Evolutionary conservation across 305 asterid genomes (phyloP).

Genomic region (Salvia sclarea): DNA sequence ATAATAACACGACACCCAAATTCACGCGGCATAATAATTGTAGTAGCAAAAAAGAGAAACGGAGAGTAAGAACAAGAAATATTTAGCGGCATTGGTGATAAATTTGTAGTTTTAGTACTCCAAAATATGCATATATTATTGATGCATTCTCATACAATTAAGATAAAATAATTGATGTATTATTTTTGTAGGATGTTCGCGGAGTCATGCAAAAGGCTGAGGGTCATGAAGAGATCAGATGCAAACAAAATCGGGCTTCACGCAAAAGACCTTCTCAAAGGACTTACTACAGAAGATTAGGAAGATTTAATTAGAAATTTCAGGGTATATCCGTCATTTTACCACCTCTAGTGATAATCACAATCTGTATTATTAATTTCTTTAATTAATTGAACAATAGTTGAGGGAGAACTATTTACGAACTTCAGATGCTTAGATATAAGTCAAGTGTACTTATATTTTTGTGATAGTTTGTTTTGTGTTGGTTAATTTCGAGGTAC

Average conservation of each 20-base stretch:
- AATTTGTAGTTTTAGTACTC: too few species aligned
- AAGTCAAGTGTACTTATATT: neutral
- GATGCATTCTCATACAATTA: neutral
- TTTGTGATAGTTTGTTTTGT: neutral
- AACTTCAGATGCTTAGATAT: constrained; percentile 24
- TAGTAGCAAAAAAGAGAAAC: too few species aligned
- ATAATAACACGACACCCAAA: neutral
- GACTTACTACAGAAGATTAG: constrained; percentile 40
- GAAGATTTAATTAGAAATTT: constrained; percentile 5
- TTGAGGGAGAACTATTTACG: neutral
- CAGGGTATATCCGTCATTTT: constrained; percentile 28
- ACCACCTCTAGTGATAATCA: constrained; percentile 3
- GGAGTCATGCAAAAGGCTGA: constrained; percentile 70
- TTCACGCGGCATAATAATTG: neutral
- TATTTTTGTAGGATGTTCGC: constrained; percentile 59
- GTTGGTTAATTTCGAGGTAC: neutral
- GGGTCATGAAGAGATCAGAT: constrained; percentile 75
- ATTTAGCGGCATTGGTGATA: too few species aligned
- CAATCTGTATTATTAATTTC: constrained; percentile 13
- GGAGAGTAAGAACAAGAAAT: too few species aligned
- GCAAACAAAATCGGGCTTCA: constrained; percentile 54
- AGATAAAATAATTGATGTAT: too few species aligned
- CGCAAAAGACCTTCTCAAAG: constrained; percentile 52
- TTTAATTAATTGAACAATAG: constrained; percentile 15
- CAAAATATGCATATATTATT: neutral